Evolutionary conservation across 148 eudicot genomes (phyloP).

Genomic region (Nyssa sinensis): DNA sequence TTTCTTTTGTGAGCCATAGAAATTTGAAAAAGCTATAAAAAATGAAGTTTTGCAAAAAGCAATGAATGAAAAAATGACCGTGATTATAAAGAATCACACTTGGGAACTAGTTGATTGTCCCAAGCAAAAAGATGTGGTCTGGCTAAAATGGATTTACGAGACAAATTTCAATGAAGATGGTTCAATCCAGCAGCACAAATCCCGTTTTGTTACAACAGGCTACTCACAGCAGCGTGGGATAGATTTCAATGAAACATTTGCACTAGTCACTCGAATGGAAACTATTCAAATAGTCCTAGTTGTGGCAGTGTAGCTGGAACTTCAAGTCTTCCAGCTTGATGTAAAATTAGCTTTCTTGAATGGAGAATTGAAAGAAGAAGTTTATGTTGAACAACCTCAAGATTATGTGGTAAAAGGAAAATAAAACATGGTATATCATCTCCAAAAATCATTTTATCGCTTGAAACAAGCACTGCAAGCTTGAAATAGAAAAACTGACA

Average conservation of each 20-base stretch:
- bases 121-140: not conserved
- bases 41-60: constrained; percentile 2
- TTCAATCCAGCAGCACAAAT: not conserved
- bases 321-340: not conserved
- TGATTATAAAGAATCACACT: not conserved
- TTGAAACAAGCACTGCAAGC: constrained; percentile 8
- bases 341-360: not conserved
- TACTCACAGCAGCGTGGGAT: not conserved
- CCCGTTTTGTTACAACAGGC: not conserved
- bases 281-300: not conserved
- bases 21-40: not conserved
- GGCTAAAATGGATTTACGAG: not conserved
- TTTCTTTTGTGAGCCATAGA: constrained; percentile 13
- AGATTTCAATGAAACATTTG: not conserved
- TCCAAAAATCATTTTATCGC: not conserved
- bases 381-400: not conserved
- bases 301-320: too few species aligned
- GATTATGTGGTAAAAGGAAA: not conserved
- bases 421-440: not conserved
- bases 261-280: not conserved
- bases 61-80: not conserved
- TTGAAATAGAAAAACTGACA: not conserved
- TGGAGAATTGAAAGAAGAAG: not conserved
- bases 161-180: not conserved
- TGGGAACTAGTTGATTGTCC: not conserved